Conservation (phyloP, 148 eudicot species). For the Mesembryanthemum crystallinum region DNA sequence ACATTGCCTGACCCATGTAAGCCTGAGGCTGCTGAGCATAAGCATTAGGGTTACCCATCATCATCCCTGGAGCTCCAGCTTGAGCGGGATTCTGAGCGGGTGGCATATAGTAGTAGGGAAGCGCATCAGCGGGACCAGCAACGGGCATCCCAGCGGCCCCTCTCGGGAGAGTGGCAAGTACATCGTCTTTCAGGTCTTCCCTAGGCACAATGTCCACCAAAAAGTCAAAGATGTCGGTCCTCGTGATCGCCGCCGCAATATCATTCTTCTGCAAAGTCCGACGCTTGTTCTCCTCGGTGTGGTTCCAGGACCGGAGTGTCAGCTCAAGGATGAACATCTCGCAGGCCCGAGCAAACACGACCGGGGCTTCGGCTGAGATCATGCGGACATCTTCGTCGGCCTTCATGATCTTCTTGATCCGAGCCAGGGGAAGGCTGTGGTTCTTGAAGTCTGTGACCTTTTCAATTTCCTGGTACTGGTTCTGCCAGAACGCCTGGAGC, state of each 20-base stretch:
- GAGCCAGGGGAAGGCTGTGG: constrained; percentile 71
- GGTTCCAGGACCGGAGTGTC: constrained; percentile 74
- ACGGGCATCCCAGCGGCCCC: constrained; percentile 48
- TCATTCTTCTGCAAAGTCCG: constrained; percentile 79
- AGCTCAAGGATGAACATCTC: constrained; percentile 81
- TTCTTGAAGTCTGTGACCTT: constrained; percentile 72
- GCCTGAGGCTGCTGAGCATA: constrained; percentile 56
- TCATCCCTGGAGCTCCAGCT: constrained; percentile 60
- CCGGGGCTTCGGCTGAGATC: constrained; percentile 87
- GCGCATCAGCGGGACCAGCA: constrained; percentile 52
- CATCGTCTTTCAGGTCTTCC: constrained; percentile 74
- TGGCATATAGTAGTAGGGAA: constrained; percentile 69
- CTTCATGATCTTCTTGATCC: constrained; percentile 84
- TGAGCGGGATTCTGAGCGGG: constrained; percentile 60
- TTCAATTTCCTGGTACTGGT: constrained; percentile 63
- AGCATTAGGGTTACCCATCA: constrained; percentile 56
- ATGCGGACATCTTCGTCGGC: constrained; percentile 83
- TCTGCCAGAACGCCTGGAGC: constrained; percentile 66
- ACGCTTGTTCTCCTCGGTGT: constrained; percentile 76
- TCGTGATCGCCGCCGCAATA: constrained; percentile 71
- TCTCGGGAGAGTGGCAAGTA: constrained; percentile 53
- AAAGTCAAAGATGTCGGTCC: constrained; percentile 77
- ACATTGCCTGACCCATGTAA: constrained; percentile 64
- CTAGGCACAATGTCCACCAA: constrained; percentile 77
- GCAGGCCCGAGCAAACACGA: constrained; percentile 74